Conservation (phyloP, 192 early-diverging fungal species). For the Pilobolus umbonatus region DNA sequence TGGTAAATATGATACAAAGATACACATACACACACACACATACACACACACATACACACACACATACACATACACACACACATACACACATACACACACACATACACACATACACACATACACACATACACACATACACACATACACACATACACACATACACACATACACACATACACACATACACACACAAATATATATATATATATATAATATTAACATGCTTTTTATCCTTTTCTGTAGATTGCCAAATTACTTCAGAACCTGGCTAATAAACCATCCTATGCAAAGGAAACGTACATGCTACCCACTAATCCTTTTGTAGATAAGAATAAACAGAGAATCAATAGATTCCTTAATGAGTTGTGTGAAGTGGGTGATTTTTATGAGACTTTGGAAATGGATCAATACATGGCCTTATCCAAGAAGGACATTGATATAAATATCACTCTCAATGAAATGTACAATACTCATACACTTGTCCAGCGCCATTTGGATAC, state of each 20-base stretch:
- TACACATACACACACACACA: too few relatives aligned
- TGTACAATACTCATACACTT: constrained; percentile 87
- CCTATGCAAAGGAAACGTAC: constrained; percentile 86
- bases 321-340: constrained; percentile 79
- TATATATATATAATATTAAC: constrained; percentile 2
- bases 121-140: too few relatives aligned
- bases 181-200: too few relatives aligned
- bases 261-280: constrained; percentile 92
- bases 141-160: too few relatives aligned
- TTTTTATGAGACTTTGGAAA: constrained; percentile 94
- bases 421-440: constrained; percentile 89
- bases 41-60: too few relatives aligned
- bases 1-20: too few relatives aligned
- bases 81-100: too few relatives aligned
- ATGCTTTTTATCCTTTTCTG: background rate
- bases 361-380: constrained; percentile 92
- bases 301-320: constrained; percentile 89
- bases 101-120: too few relatives aligned
- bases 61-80: too few relatives aligned
- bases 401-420: constrained; percentile 96
- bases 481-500: constrained; percentile 78
- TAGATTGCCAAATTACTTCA: constrained; percentile 91
- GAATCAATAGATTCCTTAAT: constrained; percentile 85
- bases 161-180: too few relatives aligned
- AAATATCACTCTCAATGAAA: constrained; percentile 91